Evolutionary conservation across 352 stramenopile species (phyloP).

Genomic region (Phytopythium ostracodes): DNA sequence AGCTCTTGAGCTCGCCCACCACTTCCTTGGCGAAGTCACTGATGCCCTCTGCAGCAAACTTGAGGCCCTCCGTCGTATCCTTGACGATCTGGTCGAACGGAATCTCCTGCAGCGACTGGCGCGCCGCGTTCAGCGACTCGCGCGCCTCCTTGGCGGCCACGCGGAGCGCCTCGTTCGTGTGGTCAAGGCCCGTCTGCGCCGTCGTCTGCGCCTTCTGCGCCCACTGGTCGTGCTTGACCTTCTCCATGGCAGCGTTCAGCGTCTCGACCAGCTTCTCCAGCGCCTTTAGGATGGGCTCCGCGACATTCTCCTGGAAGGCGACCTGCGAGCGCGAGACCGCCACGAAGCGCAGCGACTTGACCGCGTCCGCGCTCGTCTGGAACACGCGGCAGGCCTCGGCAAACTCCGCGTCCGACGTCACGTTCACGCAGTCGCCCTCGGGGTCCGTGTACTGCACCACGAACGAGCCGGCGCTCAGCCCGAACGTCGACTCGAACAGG

Average conservation of each 20-base stretch:
- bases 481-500: conserved; percentile 64
- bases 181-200: conserved; percentile 44
- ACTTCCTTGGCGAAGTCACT: conserved; percentile 74
- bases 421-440: conserved; percentile 69
- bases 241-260: conserved; percentile 72
- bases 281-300: conserved; percentile 72
- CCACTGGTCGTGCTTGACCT: conserved; percentile 82
- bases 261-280: conserved; percentile 82
- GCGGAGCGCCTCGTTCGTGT: conserved; percentile 67
- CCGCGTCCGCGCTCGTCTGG: conserved; percentile 21
- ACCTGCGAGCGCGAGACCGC: conserved; percentile 55
- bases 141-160: conserved; percentile 47
- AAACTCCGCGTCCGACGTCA: conserved; percentile 69
- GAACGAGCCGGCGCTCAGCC: conserved; percentile 38
- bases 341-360: conserved; percentile 63
- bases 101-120: conserved; percentile 70
- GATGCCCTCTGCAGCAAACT: conserved; percentile 68
- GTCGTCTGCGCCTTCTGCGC: conserved; percentile 36
- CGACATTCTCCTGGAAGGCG: conserved; percentile 77
- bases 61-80: conserved; percentile 72
- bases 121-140: conserved; percentile 45
- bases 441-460: conserved; percentile 80
- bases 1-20: conserved; percentile 65
- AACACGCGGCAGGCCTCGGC: conserved; percentile 59
- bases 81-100: conserved; percentile 81